Evolutionary conservation across 2,329 filamentous ascomycete genomes (phyloP), one percentile per base, ranked within the genome.

Genomic region (Cordyceps farinosa): DNA sequence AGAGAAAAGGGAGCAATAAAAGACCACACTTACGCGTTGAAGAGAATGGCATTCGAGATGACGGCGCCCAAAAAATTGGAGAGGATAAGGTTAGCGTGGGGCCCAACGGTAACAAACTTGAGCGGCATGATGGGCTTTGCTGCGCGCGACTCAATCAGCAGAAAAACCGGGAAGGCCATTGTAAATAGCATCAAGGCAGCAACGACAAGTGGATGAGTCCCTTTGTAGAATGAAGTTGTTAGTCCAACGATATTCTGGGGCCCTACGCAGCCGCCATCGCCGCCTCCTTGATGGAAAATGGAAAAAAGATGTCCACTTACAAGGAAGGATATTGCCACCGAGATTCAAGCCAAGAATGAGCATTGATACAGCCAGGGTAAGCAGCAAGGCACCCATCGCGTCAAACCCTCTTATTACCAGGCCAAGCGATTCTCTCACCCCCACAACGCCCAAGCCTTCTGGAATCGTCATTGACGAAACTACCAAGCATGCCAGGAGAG

Each of bases 311-410:
- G 9, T 38, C 6, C 27, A 73, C 79, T 76, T 74, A 81, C 81
- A 88, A 9, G 83, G 78, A 29, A 85, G 72, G 5, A 87, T 75
- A 62, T 88, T 88, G n/a, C 86, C 86, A 55, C 86, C 86, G 2
- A 87, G 77, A 62, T 81, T 87, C 80, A 85, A 59, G 5, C 83
- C 85, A 5, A 88, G 74, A 57, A 88, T 86, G 29, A 87, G 72
- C 67, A 81, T 87, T 0, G 82, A 84, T 6, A 85, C 79, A 0
- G 82, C 79, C 1, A 75, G 72, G 1, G 82, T 83, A 67, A 88
- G 71, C 13, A 84, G 74, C 30, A 81, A 57, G 0, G 84, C 87
- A 0, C 86, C 86, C 63, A 71, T 74, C 50, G 79, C 78, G 69
- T 88, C 86, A 68, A 88, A 88, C 47, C 78, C 78, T 66, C 75